phyloP scores from a whole-genome alignment of 805 yeast species.

The Scheffersomyces amazonensis region DNA sequence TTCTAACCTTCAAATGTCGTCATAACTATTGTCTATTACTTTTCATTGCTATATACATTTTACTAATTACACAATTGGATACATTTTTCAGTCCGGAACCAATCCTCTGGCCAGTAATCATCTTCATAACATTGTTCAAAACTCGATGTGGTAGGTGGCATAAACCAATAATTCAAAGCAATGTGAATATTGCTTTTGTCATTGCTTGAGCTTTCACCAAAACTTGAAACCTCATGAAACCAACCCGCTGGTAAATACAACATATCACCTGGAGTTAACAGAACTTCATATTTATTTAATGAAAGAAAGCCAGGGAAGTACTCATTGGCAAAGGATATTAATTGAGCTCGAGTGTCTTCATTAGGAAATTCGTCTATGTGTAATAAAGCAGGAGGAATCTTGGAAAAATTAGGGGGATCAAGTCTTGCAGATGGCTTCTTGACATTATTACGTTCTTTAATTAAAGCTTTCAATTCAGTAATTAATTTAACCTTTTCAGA shows the following conservation, averaged over 20 bases:
- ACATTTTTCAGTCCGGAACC: constrained; percentile 36
- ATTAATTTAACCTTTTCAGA: constrained; percentile 14
- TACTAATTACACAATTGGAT: constrained; percentile 7
- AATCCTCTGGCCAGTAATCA: constrained; percentile 54
- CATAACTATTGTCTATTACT: too few relatives aligned
- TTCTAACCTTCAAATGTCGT: too few relatives aligned
- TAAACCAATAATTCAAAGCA: constrained; percentile 74
- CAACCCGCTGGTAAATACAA: constrained; percentile 73
- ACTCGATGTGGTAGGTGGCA: constrained; percentile 51
- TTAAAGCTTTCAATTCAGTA: constrained; percentile 5
- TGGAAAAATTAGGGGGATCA: constrained; percentile 66
- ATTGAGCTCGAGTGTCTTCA: constrained; percentile 13
- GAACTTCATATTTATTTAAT: constrained; percentile 42
- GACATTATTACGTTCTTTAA: constrained; percentile 4
- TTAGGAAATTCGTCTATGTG: constrained; percentile 56
- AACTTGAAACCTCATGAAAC: constrained; percentile 80
- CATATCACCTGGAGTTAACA: constrained; percentile 60
- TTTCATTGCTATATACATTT: too few relatives aligned
- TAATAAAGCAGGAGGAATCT: constrained; percentile 58
- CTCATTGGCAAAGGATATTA: constrained; percentile 34
- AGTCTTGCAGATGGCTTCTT: constrained; percentile 5
- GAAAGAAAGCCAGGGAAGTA: constrained; percentile 49
- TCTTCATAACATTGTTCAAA: constrained; percentile 42
- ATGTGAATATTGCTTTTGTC: constrained; percentile 39
- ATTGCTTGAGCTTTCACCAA: constrained; percentile 28